phyloP scores from a whole-genome alignment of 768 basidiomycete genomes.

The Agaricus subrufescens region DNA sequence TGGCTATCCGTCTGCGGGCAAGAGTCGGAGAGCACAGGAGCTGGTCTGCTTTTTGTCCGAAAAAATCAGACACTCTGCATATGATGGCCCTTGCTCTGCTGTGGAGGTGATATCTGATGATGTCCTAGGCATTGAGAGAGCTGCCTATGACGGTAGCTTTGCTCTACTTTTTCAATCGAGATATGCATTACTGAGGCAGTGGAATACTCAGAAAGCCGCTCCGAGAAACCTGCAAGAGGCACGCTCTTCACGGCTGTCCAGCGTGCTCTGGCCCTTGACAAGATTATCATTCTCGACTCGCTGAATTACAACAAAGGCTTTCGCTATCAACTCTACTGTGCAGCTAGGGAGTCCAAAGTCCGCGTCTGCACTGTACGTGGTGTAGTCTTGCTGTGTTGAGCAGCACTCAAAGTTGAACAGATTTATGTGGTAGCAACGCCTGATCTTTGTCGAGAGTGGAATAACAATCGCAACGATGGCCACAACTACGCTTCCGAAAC shows the following conservation, averaged over 20 bases:
- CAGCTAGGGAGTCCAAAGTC: constrained; percentile 82
- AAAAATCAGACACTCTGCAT: constrained; percentile 42
- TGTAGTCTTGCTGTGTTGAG: neutral
- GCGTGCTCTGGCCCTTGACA: constrained; percentile 64
- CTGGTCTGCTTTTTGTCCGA: constrained; percentile 53
- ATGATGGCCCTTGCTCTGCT: constrained; percentile 45
- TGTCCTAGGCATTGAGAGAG: constrained; percentile 53
- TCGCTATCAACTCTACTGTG: constrained; percentile 97
- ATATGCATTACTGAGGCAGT: constrained; percentile 6
- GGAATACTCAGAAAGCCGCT: constrained; percentile 50
- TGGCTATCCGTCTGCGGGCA: constrained; percentile 87
- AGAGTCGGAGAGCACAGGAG: constrained; percentile 67
- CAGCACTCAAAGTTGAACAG: constrained; percentile 31
- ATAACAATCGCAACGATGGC: constrained; percentile 44
- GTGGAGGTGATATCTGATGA: constrained; percentile 71
- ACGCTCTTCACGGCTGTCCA: constrained; percentile 81
- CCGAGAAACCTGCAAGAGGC: constrained; percentile 87
- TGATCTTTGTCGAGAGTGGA: constrained; percentile 77
- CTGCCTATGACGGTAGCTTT: constrained; percentile 66
- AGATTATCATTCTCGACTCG: constrained; percentile 84
- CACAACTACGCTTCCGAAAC: constrained; percentile 63
- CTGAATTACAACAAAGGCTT: constrained; percentile 99
- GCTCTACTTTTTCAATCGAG: neutral
- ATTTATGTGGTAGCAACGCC: constrained; percentile 71
- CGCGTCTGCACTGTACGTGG: constrained; percentile 79